Conservation (phyloP, 2,329 filamentous ascomycete species). For the Nothophoma quercina region DNA sequence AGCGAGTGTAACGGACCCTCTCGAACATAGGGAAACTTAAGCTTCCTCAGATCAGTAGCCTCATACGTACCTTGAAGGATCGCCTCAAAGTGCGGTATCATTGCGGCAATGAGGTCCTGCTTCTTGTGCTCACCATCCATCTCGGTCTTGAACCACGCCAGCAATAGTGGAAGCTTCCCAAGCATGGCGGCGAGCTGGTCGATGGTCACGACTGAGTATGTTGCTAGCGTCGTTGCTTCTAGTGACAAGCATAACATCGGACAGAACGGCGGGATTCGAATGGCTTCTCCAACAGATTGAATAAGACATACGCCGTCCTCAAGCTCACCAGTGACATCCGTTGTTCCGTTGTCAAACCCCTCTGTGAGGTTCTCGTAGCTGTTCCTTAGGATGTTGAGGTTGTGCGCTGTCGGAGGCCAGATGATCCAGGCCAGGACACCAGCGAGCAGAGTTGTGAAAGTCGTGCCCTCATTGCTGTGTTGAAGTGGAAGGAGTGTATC, state of each 20-base stretch:
- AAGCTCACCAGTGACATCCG: slow-evolving; percentile 10
- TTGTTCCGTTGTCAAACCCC: neutral
- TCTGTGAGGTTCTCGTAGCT: slow-evolving; percentile 17
- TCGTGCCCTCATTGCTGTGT: slow-evolving; percentile 28
- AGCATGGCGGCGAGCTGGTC: slow-evolving; percentile 18
- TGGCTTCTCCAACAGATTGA: slow-evolving; percentile 21
- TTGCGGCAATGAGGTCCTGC: slow-evolving; percentile 6
- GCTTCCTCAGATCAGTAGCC: neutral
- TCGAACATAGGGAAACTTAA: neutral
- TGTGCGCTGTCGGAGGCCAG: slow-evolving; percentile 31
- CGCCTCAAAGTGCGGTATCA: slow-evolving; percentile 8
- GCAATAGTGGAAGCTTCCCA: slow-evolving; percentile 17
- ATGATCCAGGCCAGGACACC: slow-evolving; percentile 31
- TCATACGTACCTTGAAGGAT: slow-evolving; percentile 24
- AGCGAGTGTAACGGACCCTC: slow-evolving; percentile 14
- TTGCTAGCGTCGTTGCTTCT: slow-evolving; percentile 17
- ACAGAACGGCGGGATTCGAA: slow-evolving; percentile 29
- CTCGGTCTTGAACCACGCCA: slow-evolving; percentile 28
- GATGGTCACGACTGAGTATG: slow-evolving; percentile 13
- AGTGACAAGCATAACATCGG: slow-evolving; percentile 19
- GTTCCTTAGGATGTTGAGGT: slow-evolving; percentile 17
- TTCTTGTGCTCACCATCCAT: slow-evolving; percentile 14
- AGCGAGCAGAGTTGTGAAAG: slow-evolving; percentile 22
- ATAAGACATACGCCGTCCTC: slow-evolving; percentile 26
- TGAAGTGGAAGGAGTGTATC: slow-evolving; percentile 19